Base-by-base conservation (phyloP, 345 rosid genomes). In the Arabidopsis arenosa region DNA sequence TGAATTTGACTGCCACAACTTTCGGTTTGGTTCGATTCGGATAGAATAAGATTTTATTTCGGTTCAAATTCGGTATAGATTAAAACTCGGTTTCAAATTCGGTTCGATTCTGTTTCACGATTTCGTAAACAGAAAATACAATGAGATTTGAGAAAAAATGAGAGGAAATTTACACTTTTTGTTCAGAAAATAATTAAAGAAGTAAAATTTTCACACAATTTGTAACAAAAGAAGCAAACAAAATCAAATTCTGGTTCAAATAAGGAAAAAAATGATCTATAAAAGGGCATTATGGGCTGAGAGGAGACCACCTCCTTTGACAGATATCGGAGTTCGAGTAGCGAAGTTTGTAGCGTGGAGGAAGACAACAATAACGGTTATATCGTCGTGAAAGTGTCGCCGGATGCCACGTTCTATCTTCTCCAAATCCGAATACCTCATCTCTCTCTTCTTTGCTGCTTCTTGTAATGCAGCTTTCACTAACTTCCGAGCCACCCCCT, bases 301-400 rank as follows among this genome's bases (percentile, higher is more conserved):
- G 62, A 82, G 65, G 60, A 77, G 84, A 39, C 81, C 56, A 17
- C 87, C 93, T 57, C 90, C 97, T 79, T 78, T 85, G 63, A 92
- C 70, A 6, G 97, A 95, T 54, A 88, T 75, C 60, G 79, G 66
- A 18, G 93, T 41, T 72, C 66, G 73, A 49, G 14, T 6, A 1
- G 63, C 74, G 2, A 59, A 78, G 43, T 45, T 66, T 3, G 81
- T 75, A 84, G 92, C 55, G 66, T 95, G 96, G 1, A 92, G 89
- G 80, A 87, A 93, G 79, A 96, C 82, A 54, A 96, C 94, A 56
- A 91, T 79, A 2, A 96, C 94, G 0, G 96, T 93, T 33, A 93
- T 96, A 63, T 96, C 99, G 11, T 93, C 99, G 15, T 96, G 99
- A 74, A 96, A 96, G 76, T 96, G 99, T 75, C 99, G 86, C 81